A percentile compares a stretch with the other conserved stretches of the same genome.
Conservation (phyloP, 1,284 basidiomycete genomes). For the Fistulinella cinereoalba region DNA sequence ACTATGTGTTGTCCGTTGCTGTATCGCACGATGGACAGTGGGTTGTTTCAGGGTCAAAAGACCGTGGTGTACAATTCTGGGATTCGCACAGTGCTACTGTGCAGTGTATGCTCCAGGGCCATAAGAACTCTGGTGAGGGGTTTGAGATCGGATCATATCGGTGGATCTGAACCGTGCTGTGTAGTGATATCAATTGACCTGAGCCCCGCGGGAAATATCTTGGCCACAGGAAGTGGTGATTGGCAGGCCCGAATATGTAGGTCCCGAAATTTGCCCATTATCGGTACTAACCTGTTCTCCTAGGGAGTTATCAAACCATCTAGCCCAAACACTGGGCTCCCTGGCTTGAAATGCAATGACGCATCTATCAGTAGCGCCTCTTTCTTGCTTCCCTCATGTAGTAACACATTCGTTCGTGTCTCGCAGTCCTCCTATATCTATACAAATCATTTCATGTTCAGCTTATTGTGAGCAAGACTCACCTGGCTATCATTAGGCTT, state of each 20-base stretch:
- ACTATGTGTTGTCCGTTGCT: conserved; percentile 78
- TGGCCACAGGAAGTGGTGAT: conserved; percentile 88
- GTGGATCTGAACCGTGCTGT: conserved; percentile 16
- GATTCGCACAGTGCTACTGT: conserved; percentile 71
- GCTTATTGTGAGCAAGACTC: conserved; percentile 7
- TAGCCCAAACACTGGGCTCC: conserved; percentile 12
- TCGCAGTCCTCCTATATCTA: conserved; percentile 18
- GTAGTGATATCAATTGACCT: conserved; percentile 84
- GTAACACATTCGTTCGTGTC: conserved; percentile 17
- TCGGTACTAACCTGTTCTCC: conserved; percentile 3
- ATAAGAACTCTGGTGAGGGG: conserved; percentile 75
- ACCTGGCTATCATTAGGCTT: too few relatives aligned
- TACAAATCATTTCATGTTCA: conserved; percentile 16
- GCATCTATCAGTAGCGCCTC: conserved; percentile 27
- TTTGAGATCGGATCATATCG: not conserved
- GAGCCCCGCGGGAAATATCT: conserved; percentile 67
- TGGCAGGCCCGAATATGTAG: conserved; percentile 79
- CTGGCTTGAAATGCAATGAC: conserved; percentile 6
- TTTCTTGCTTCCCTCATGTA: conserved; percentile 30
- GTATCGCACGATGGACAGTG: conserved; percentile 84
- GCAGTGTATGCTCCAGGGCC: conserved; percentile 85
- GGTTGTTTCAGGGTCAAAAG: conserved; percentile 90
- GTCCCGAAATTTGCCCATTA: conserved; percentile 22
- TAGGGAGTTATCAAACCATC: conserved; percentile 33
- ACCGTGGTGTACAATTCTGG: conserved; percentile 89